Conservation (phyloP, 2,329 filamentous ascomycete species). For the Neodidymelliopsis sp. region DNA sequence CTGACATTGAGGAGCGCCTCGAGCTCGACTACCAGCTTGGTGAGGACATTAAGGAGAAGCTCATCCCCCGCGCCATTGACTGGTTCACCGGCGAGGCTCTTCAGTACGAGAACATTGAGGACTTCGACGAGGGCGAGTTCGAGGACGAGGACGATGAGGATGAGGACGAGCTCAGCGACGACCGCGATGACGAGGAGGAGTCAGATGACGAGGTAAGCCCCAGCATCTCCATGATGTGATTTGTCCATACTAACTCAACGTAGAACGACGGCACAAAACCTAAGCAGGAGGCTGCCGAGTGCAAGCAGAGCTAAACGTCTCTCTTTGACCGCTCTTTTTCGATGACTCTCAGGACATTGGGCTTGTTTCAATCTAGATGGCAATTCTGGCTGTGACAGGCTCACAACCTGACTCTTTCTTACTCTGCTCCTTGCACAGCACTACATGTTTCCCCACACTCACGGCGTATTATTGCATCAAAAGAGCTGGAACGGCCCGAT, state of each 20-base stretch:
- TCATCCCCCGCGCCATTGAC: constrained; percentile 97
- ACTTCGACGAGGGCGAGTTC: constrained; percentile 81
- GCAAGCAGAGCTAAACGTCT: constrained; percentile 53
- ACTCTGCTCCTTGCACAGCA: constrained; percentile 24
- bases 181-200: constrained; percentile 75
- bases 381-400: constrained; percentile 20
- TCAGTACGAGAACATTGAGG: constrained; percentile 92
- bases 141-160: constrained; percentile 94
- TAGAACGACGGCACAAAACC: constrained; percentile 54
- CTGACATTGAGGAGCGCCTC: constrained; percentile 95
- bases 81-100: constrained; percentile 99
- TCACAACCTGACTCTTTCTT: constrained; percentile 23
- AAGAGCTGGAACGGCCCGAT: constrained; percentile 31
- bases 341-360: constrained; percentile 28
- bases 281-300: constrained; percentile 55
- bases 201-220: constrained; percentile 51
- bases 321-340: constrained; percentile 28
- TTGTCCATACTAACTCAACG: constrained; percentile 19
- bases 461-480: constrained; percentile 43
- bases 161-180: constrained; percentile 83
- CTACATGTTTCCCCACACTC: constrained; percentile 29
- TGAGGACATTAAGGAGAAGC: constrained; percentile 99
- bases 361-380: constrained; percentile 43
- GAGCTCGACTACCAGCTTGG: constrained; percentile 99
- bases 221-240: neutral